Base-by-base conservation (phyloP, 2,329 filamentous ascomycete genomes). In the Parasarocladium wereldwijsianum region DNA sequence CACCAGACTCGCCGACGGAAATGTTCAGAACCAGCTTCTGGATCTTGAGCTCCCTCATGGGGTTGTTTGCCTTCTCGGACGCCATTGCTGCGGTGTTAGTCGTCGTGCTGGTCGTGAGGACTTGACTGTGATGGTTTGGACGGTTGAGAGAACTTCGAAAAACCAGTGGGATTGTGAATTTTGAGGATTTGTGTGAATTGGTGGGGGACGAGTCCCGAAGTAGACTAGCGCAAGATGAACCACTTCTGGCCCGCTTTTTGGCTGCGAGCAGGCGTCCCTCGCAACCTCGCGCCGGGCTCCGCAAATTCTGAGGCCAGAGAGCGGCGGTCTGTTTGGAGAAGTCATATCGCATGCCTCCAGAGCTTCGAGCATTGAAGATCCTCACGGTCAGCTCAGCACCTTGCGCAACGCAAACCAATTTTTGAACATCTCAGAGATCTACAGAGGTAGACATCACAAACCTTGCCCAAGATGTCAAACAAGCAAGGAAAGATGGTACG, bases 21-120 rank as follows among this genome's bases (percentile, higher is more conserved):
- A 94, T 94, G 79, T 94, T 94, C 61, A 94, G 82, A 64, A 93
- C 86, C 63, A 94, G 83, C 75, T 94, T 94, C 71, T 93, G 84
- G 69, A 94, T 90, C 72, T 85, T 84, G 61, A 96, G 83, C 72
- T 98, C 87, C 72, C 86, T 83, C 90, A 98, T 98, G 70, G 90
- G 87, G 77, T 98, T 98, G 62, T 72, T 69, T 61, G 71, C 62
- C 76, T 96, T 94, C 61, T 87, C 82, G 62, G 79, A 69, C 64
- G 50, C 50, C 55, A 59, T 60, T 46, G 48, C 47, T 54, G 50
- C 49, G 43, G 49, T 45, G 38, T 45, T 50, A 41, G 43, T 51
- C 45, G 50, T 49, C 47, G n/a, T n/a, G n/a, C n/a, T n/a, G n/a
- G n/a, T n/a, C n/a, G 44, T 39, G 38, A 21, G 17, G 13, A 21